These are phyloP conservation scores for Mortierella sp. DNA, from an alignment of 371 early-diverging fungal species.

Conservation along the genomic window DNA sequence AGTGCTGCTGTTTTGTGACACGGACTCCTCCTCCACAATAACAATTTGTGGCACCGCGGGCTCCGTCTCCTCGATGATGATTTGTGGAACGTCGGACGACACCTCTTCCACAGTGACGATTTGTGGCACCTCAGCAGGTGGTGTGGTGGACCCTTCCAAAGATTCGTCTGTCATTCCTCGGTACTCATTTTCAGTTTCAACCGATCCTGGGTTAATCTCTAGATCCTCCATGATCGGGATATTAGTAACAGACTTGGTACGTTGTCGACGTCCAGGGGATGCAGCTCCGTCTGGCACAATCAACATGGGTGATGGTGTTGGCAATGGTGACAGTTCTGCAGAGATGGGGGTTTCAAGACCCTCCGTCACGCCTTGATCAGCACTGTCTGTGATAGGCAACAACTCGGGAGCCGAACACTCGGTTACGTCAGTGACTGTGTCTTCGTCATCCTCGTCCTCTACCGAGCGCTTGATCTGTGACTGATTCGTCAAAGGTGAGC, in stretches of 20 bases:
- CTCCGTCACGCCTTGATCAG: background rate
- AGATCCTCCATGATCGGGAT: background rate
- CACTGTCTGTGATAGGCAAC: conserved; percentile 9
- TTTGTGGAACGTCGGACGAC: too few relatives aligned
- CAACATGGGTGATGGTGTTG: background rate
- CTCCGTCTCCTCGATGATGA: too few relatives aligned
- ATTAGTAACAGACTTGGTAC: conserved; percentile 14
- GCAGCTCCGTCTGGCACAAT: too few relatives aligned
- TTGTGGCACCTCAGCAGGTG: too few relatives aligned
- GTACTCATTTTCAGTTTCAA: too few relatives aligned
- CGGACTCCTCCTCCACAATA: background rate
- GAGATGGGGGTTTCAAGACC: background rate
- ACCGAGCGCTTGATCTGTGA: conserved; percentile 17
- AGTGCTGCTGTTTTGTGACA: too few relatives aligned
- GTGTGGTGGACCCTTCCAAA: too few relatives aligned
- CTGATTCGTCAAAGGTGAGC: conserved; percentile 20
- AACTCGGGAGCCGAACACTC: conserved; percentile 7
- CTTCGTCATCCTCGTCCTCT: background rate
- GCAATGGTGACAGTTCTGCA: conserved; percentile 3
- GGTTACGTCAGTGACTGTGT: background rate
- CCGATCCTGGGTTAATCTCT: too few relatives aligned
- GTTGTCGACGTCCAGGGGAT: too few relatives aligned
- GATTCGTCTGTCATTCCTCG: too few relatives aligned
- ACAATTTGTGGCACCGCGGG: too few relatives aligned
- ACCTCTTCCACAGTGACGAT: too few relatives aligned